Conservation (phyloP, 2,329 filamentous ascomycete species). For the Dothistroma pini region DNA sequence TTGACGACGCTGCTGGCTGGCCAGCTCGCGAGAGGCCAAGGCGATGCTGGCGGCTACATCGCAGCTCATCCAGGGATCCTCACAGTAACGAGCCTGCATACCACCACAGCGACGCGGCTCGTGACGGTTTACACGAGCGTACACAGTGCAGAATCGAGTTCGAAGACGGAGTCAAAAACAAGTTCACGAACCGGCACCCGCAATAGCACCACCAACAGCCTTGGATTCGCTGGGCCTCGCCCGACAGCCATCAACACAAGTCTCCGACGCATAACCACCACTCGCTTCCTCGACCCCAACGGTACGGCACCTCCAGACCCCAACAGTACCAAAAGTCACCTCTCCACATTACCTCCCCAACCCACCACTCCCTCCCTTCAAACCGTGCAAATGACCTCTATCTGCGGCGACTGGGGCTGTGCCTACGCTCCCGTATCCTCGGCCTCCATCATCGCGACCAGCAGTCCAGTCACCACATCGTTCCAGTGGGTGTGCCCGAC, state of each 20-base stretch:
- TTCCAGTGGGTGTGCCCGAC: conserved; percentile 1
- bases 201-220: not conserved
- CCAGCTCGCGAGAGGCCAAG: conserved; percentile 7
- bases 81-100: not conserved
- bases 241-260: not conserved
- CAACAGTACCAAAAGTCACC: not conserved
- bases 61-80: not conserved
- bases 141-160: not conserved
- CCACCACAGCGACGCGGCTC: not conserved
- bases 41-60: conserved; percentile 1
- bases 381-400: not conserved
- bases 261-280: not conserved
- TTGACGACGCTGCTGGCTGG: conserved; percentile 12
- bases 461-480: not conserved
- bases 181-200: not conserved
- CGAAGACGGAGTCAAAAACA: not conserved
- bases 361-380: not conserved
- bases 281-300: not conserved
- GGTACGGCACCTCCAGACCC: not conserved
- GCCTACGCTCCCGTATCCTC: not conserved
- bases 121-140: not conserved
- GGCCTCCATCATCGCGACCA: not conserved
- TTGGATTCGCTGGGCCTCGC: not conserved
- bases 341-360: not conserved
- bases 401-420: not conserved